Evolutionary conservation across 495 filamentous ascomycete species (phyloP).

Genomic region (Penicillium ucsense): DNA sequence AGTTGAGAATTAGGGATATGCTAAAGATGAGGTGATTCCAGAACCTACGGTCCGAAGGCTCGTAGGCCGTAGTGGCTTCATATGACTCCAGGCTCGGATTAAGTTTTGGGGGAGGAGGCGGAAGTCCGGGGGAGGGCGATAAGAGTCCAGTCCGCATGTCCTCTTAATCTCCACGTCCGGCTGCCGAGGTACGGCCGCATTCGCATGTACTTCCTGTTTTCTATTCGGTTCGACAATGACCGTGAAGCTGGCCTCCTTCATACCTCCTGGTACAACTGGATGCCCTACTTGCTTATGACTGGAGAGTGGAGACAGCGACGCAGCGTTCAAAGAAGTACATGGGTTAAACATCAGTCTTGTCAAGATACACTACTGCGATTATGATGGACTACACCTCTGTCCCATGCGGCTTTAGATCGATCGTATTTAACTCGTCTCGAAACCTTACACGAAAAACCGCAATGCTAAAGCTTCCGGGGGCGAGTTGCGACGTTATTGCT

Average conservation of each 20-base stretch:
- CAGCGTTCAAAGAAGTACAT: too few species aligned
- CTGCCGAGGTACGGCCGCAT: conserved; percentile 26
- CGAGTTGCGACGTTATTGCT: too few species aligned
- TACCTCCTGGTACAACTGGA: neutral
- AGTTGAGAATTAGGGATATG: conserved; percentile 1
- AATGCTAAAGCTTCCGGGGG: too few species aligned
- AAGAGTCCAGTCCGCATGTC: conserved; percentile 21
- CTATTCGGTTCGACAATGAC: too few species aligned
- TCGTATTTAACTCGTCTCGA: too few species aligned
- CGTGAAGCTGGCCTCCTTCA: neutral
- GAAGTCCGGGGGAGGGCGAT: conserved; percentile 25
- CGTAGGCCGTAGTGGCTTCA: neutral
- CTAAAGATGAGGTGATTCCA: conserved; percentile 19
- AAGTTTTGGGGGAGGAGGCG: conserved; percentile 13
- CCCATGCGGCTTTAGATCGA: too few species aligned
- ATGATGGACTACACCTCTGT: too few species aligned
- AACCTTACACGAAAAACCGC: too few species aligned
- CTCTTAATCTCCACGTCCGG: conserved; percentile 22
- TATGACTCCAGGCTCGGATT: neutral
- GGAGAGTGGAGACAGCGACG: too few species aligned
- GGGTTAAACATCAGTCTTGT: too few species aligned
- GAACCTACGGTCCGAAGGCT: conserved; percentile 9
- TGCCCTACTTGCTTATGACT: neutral
- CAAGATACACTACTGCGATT: too few species aligned
- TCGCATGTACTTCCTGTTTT: too few species aligned